These are phyloP conservation scores for Nicotiana obtusifolia DNA, from an alignment of 257 asterid species.

Conservation along the genomic window DNA sequence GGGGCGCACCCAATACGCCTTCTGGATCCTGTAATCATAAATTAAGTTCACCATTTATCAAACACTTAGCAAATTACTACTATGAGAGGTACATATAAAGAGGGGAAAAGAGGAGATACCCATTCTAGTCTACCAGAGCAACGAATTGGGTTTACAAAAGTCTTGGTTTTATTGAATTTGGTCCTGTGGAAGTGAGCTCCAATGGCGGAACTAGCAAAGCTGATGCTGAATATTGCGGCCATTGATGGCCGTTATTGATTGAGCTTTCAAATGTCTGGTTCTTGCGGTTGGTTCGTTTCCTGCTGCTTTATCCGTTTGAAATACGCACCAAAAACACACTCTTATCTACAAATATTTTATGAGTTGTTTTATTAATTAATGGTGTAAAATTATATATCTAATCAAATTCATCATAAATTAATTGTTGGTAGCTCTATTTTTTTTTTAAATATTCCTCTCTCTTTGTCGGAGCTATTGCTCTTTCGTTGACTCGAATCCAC, in stretches of 20 bases:
- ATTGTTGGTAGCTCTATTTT: too few relatives aligned
- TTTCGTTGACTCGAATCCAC: too few relatives aligned
- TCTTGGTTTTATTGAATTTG: slow-evolving; percentile 30
- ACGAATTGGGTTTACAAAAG: slow-evolving; percentile 34
- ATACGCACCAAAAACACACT: slow-evolving; percentile 3
- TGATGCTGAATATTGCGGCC: slow-evolving; percentile 49
- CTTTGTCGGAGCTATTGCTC: too few relatives aligned
- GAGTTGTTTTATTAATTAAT: too few relatives aligned
- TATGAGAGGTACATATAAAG: neutral
- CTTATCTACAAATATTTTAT: neutral
- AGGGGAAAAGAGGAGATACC: slow-evolving; percentile 32
- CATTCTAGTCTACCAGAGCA: slow-evolving; percentile 56
- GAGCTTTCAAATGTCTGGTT: slow-evolving; percentile 13
- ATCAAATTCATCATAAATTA: too few relatives aligned
- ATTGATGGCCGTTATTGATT: slow-evolving; percentile 32
- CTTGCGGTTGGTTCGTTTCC: neutral
- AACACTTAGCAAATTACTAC: neutral
- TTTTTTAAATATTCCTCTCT: too few relatives aligned
- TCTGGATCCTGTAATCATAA: slow-evolving; percentile 71
- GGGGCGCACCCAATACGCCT: slow-evolving; percentile 61
- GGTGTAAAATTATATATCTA: too few relatives aligned
- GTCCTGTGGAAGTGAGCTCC: slow-evolving; percentile 16
- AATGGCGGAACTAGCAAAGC: slow-evolving; percentile 29
- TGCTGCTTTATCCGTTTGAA: slow-evolving; percentile 41
- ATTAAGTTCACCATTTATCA: neutral